These are phyloP conservation scores for Fusarium solani-melongenae DNA, from an alignment of 2,329 filamentous ascomycete genomes.

Conservation along the genomic window DNA sequence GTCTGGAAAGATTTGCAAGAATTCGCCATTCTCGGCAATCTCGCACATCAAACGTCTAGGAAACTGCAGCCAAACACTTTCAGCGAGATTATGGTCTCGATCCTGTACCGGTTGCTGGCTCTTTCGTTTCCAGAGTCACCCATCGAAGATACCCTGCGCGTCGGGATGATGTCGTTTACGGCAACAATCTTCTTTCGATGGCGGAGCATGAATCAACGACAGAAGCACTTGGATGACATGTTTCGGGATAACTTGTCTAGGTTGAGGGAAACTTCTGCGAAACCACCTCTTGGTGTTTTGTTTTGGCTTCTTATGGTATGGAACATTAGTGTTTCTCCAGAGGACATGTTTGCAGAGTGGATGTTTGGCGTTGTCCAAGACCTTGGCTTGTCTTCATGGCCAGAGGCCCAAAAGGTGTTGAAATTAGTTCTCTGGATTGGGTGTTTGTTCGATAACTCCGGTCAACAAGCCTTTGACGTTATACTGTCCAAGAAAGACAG, in stretches of 20 bases:
- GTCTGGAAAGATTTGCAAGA: conserved; percentile 26
- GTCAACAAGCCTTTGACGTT: background rate
- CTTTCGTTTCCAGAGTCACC: conserved; percentile 1
- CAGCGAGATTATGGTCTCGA: conserved; percentile 32
- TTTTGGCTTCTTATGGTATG: conserved; percentile 25
- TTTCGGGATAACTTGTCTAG: background rate
- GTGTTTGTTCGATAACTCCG: conserved; percentile 3
- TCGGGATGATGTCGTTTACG: conserved; percentile 27
- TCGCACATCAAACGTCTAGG: conserved; percentile 28
- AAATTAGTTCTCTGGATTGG: conserved; percentile 33
- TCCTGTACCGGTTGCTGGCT: conserved; percentile 28
- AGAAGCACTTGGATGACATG: background rate
- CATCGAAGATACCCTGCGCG: conserved; percentile 9
- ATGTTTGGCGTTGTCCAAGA: background rate
- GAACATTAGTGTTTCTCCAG: background rate
- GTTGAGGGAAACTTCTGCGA: background rate
- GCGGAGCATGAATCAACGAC: conserved; percentile 30
- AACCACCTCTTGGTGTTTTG: background rate
- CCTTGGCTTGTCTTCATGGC: conserved; percentile 8
- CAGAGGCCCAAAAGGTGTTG: background rate
- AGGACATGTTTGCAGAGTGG: background rate
- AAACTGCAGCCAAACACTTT: conserved; percentile 32
- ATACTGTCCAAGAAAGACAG: background rate
- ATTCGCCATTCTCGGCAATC: conserved; percentile 28
- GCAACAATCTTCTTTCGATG: conserved; percentile 29